These are phyloP conservation scores for Leptoxyphium fumago DNA, from an alignment of 2,329 filamentous ascomycete genomes.

Conservation along the genomic window DNA sequence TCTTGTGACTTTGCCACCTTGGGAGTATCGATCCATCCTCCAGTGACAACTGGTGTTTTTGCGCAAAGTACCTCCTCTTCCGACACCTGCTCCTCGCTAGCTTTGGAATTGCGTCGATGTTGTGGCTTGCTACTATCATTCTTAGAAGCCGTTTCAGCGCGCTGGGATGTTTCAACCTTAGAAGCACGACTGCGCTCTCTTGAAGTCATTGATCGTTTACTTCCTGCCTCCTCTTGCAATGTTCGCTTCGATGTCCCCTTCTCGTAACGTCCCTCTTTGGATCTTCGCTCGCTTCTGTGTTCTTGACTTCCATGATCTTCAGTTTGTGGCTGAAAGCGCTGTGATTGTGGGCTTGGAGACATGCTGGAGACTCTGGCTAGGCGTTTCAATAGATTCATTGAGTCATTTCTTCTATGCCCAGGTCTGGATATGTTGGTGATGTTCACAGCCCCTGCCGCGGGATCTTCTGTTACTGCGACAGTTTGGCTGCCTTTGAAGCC, in stretches of 20 bases:
- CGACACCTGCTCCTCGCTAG: neutral
- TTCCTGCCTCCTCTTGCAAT: neutral
- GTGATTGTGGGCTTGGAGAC: conserved; percentile 27
- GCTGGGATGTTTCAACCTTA: neutral
- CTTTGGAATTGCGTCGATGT: neutral
- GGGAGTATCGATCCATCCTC: conserved; percentile 33
- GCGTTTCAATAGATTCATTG: conserved; percentile 30
- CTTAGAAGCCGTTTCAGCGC: neutral
- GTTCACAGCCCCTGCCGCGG: conserved; percentile 6
- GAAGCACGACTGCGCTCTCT: neutral
- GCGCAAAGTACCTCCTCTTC: conserved; percentile 3
- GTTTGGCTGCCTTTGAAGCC: conserved; percentile 22
- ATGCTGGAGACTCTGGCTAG: conserved; percentile 30
- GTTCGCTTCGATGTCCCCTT: neutral
- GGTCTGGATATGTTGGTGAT: conserved; percentile 12
- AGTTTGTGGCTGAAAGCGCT: neutral
- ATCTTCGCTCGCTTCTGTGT: neutral
- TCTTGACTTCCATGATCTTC: neutral
- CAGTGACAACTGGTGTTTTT: conserved; percentile 32
- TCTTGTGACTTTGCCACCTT: neutral
- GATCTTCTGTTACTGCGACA: conserved; percentile 14
- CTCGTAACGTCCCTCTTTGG: neutral
- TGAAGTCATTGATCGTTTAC: neutral
- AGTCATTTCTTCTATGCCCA: conserved; percentile 26
- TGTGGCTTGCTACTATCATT: neutral